A percentile compares a stretch with the other conserved stretches of the same genome.
These are phyloP conservation scores for Pleurotus tuoliensis DNA, from an alignment of 768 basidiomycete species.

Conservation along the genomic window DNA sequence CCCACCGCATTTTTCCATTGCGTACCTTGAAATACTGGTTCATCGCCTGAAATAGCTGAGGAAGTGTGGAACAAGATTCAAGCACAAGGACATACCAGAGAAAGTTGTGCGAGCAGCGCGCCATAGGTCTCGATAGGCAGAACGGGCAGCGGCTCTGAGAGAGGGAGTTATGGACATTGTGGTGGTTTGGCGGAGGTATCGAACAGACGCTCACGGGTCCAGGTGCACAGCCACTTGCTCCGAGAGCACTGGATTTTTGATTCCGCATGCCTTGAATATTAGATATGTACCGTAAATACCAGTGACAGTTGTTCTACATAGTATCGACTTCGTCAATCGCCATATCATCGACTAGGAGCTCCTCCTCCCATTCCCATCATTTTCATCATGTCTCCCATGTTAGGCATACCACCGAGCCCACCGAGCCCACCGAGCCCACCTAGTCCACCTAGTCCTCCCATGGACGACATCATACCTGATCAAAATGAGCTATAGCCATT, in stretches of 20 bases:
- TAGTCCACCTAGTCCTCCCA: constrained; percentile 67
- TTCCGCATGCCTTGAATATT: background rate
- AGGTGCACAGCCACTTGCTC: background rate
- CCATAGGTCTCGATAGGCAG: constrained; percentile 71
- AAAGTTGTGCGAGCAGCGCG: constrained; percentile 69
- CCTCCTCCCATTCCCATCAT: constrained; percentile 81
- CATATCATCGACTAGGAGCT: background rate
- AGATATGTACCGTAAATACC: too few relatives aligned
- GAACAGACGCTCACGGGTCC: background rate
- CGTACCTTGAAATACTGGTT: constrained; percentile 48
- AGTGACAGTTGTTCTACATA: too few relatives aligned
- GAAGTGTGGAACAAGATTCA: background rate
- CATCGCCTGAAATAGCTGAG: constrained; percentile 44
- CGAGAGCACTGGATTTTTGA: background rate
- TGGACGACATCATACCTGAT: constrained; percentile 83
- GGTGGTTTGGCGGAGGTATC: background rate
- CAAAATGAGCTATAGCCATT: constrained; percentile 10
- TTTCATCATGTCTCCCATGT: constrained; percentile 78
- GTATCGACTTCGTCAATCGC: too few relatives aligned
- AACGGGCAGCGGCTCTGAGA: constrained; percentile 62
- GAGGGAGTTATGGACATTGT: constrained; percentile 52
- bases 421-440: constrained; percentile 57
- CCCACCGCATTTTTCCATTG: background rate
- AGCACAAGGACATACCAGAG: constrained; percentile 36
- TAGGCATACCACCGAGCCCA: constrained; percentile 58